Conservation (phyloP, 768 basidiomycete genomes). For the Ramaria sp. region DNA sequence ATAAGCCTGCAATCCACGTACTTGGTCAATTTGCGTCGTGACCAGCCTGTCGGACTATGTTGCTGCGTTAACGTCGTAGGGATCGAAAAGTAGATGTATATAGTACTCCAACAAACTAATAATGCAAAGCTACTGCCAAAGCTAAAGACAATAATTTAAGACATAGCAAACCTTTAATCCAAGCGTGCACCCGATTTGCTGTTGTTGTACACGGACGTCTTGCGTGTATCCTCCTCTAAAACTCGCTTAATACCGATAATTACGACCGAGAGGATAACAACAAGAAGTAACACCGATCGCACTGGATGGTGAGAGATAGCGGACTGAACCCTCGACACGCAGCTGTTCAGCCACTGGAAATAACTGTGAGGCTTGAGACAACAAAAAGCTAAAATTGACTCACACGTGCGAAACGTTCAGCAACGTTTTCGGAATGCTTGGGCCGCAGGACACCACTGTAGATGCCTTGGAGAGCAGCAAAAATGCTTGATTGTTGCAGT, state of each 20-base stretch:
- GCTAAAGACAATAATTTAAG: not conserved
- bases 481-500: conserved; percentile 47
- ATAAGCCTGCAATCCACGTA: no score
- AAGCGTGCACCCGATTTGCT: conserved; percentile 1
- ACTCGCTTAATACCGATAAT: conserved; percentile 2
- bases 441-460: conserved; percentile 35
- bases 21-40: no score
- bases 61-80: no score
- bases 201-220: not conserved
- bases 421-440: conserved; percentile 58
- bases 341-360: not conserved
- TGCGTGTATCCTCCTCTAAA: not conserved
- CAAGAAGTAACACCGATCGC: not conserved
- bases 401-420: conserved; percentile 61
- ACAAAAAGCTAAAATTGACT: conserved; percentile 16
- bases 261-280: not conserved
- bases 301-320: conserved; percentile 1
- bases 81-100: conserved; percentile 2
- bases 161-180: not conserved
- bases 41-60: no score
- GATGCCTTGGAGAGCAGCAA: conserved; percentile 61
- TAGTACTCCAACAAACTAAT: not conserved
- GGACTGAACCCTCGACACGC: not conserved
- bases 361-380: not conserved
- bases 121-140: not conserved